These are phyloP conservation scores for Heliocybe sulcata DNA, from an alignment of 1,284 basidiomycete genomes.

Conservation along the genomic window DNA sequence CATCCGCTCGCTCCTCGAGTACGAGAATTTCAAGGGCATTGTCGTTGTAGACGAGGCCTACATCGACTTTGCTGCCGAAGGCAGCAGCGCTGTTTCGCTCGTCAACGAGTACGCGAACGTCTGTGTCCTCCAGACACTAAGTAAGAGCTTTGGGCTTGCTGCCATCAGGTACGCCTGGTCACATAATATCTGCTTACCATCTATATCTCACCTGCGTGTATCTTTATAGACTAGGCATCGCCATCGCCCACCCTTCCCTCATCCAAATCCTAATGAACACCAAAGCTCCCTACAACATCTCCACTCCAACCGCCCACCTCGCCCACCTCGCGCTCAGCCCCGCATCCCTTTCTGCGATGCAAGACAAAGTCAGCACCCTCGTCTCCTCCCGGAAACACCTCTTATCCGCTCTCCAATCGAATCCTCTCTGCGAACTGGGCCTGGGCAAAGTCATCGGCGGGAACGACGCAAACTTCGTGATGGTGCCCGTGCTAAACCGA, in stretches of 20 bases:
- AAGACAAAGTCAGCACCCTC: constrained; percentile 55
- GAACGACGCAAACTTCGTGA: constrained; percentile 89
- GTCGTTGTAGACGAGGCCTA: constrained; percentile 97
- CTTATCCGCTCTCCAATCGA: constrained; percentile 35
- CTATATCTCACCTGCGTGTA: background rate
- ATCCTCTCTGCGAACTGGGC: constrained; percentile 41
- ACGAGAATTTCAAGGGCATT: constrained; percentile 81
- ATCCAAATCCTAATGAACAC: constrained; percentile 93
- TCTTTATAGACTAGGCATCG: constrained; percentile 71
- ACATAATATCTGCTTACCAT: background rate
- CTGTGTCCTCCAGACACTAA: constrained; percentile 92
- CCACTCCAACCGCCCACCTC: constrained; percentile 82
- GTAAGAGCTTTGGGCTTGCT: constrained; percentile 95
- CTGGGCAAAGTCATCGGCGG: constrained; percentile 74
- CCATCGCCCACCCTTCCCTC: constrained; percentile 83
- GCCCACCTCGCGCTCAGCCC: constrained; percentile 70
- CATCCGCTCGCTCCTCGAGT: constrained; percentile 72
- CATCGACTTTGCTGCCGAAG: constrained; percentile 80
- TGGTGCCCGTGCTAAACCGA: constrained; percentile 71
- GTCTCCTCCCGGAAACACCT: constrained; percentile 53
- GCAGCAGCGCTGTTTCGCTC: constrained; percentile 62
- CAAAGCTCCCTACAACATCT: constrained; percentile 98
- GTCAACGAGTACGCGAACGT: constrained; percentile 84
- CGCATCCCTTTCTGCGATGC: constrained; percentile 59
- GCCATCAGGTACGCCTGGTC: constrained; percentile 70